phyloP scores from a whole-genome alignment of 2,329 filamentous ascomycete genomes.

The Passalora sequoiae region DNA sequence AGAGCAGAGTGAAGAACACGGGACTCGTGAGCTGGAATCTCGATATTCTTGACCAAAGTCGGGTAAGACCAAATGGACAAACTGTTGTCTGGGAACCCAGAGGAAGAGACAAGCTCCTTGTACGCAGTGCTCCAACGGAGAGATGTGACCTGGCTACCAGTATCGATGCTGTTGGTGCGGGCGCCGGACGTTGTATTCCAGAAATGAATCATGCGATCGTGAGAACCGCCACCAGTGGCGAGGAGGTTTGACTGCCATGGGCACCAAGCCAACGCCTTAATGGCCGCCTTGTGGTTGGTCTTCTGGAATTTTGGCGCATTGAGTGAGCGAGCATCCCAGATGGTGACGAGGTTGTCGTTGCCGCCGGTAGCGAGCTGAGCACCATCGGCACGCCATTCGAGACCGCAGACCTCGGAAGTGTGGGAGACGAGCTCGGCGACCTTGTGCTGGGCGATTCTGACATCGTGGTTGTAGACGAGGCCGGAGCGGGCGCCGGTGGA shows the following conservation, averaged over 20 bases:
- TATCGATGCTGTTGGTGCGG: slow-evolving; percentile 98
- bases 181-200: slow-evolving; percentile 99
- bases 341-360: slow-evolving; percentile 98
- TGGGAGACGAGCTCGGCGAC: slow-evolving; percentile 94
- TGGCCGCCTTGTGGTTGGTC: slow-evolving; percentile 97
- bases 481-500: slow-evolving; percentile 93
- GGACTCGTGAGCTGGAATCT: slow-evolving; percentile 96
- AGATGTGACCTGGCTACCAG: slow-evolving; percentile 93
- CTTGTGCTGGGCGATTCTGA: slow-evolving; percentile 96
- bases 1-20: slow-evolving; percentile 94
- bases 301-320: slow-evolving; percentile 97
- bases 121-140: slow-evolving; percentile 95
- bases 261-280: slow-evolving; percentile 98
- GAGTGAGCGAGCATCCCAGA: slow-evolving; percentile 95
- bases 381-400: slow-evolving; percentile 95
- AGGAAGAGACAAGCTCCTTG: slow-evolving; percentile 95
- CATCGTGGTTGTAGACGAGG: slow-evolving; percentile 96
- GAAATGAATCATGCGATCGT: slow-evolving; percentile 98
- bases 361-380: slow-evolving; percentile 95
- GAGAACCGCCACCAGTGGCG: slow-evolving; percentile 90
- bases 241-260: slow-evolving; percentile 98
- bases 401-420: slow-evolving; percentile 94
- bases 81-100: slow-evolving; percentile 98
- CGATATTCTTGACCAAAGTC: slow-evolving; percentile 90
- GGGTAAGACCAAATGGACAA: slow-evolving; percentile 99